Conservation (phyloP, 805 yeast genomes). For the Sungouiella thailandica region DNA sequence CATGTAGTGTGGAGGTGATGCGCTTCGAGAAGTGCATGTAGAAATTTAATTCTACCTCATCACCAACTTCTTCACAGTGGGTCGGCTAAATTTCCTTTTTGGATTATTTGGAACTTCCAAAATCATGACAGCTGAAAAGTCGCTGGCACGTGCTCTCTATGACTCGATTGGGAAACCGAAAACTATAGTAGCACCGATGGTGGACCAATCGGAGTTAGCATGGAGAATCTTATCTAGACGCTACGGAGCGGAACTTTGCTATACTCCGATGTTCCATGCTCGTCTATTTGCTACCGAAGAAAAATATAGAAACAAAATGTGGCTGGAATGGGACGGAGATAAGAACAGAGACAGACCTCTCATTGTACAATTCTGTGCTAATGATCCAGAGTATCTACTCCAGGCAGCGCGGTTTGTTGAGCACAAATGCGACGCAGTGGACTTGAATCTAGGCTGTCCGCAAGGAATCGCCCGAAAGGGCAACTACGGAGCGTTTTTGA, state of each 20-base stretch:
- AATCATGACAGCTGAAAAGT: constrained; percentile 16
- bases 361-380: constrained; percentile 94
- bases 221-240: constrained; percentile 85
- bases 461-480: constrained; percentile 97
- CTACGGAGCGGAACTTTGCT: constrained; percentile 91
- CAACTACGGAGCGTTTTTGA: constrained; percentile 88
- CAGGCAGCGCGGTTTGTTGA: constrained; percentile 78
- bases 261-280: constrained; percentile 97
- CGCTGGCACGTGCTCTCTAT: constrained; percentile 63
- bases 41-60: too few species aligned
- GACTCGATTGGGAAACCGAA: constrained; percentile 68
- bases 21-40: not conserved
- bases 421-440: constrained; percentile 90
- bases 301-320: constrained; percentile 73
- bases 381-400: constrained; percentile 80
- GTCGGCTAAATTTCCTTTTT: too few species aligned
- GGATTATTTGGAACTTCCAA: constrained; percentile 1
- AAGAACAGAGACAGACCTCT: constrained; percentile 70
- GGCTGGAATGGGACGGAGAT: constrained; percentile 71
- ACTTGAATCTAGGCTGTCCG: constrained; percentile 94
- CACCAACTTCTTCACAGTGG: too few species aligned
- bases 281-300: constrained; percentile 79
- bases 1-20: not conserved
- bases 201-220: constrained; percentile 92
- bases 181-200: constrained; percentile 97